A percentile compares a stretch with the other conserved stretches of the same genome.
phyloP scores from a whole-genome alignment of 805 yeast species.

The Spathaspora girioi region DNA sequence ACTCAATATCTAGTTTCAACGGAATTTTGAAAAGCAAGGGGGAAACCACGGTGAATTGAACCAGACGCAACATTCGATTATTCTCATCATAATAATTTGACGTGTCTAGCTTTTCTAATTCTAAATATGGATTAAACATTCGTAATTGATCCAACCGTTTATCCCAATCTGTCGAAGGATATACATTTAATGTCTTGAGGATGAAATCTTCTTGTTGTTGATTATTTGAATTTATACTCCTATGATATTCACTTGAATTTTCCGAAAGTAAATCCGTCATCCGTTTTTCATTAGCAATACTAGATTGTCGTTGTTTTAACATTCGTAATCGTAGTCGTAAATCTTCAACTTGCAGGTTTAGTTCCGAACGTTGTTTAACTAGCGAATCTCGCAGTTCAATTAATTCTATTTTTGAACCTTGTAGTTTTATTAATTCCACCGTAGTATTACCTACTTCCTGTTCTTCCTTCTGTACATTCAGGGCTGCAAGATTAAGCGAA shows the following conservation, averaged over 20 bases:
- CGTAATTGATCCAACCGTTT: constrained; percentile 20
- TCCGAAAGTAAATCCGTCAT: constrained; percentile 17
- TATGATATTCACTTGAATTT: constrained; percentile 13
- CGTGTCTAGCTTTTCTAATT: constrained; percentile 13
- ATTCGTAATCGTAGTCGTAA: constrained; percentile 9
- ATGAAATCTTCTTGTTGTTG: constrained; percentile 17
- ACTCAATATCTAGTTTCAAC: constrained; percentile 12
- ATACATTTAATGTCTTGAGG: constrained; percentile 25
- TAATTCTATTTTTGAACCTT: constrained; percentile 3
- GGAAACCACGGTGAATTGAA: constrained; percentile 13
- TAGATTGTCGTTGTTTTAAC: constrained; percentile 11
- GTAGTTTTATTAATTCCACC: neutral
- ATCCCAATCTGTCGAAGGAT: constrained; percentile 33
- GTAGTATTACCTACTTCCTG: neutral
- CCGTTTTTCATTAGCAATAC: constrained; percentile 10
- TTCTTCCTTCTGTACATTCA: neutral
- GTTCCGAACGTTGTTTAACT: constrained; percentile 1
- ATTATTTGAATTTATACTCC: neutral
- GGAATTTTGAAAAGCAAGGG: constrained; percentile 21
- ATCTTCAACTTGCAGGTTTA: constrained; percentile 1
- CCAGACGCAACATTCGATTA: constrained; percentile 9
- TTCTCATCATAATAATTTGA: constrained; percentile 7
- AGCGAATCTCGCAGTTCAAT: constrained; percentile 3
- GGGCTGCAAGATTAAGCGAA: neutral
- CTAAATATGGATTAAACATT: constrained; percentile 24